A percentile compares a stretch with the other conserved stretches of the same genome.
Conservation (phyloP, 331 rosid genomes). For the Prunus yedoensis region DNA sequence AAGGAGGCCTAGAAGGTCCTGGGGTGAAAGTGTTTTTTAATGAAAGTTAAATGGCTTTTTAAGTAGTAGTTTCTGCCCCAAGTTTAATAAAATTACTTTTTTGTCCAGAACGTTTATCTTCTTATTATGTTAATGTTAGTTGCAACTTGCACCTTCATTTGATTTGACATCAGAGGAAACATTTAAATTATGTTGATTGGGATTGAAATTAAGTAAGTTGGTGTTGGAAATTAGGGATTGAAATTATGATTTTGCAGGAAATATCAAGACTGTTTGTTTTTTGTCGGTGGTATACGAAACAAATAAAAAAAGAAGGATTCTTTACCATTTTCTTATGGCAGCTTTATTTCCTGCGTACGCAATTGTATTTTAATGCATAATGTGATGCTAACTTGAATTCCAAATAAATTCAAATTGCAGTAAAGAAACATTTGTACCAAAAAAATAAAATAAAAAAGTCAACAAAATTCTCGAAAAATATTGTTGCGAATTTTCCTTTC, state of each 20-base stretch:
- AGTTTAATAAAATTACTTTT: background rate
- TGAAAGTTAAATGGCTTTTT: background rate
- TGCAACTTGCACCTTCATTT: background rate
- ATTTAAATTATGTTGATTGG: background rate
- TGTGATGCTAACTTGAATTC: conserved; percentile 8
- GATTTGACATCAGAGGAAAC: background rate
- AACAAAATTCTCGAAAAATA: background rate
- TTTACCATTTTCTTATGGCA: background rate
- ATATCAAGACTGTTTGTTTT: no score
- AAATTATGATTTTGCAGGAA: no score
- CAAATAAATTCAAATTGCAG: background rate
- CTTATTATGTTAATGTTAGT: background rate
- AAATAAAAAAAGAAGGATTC: background rate
- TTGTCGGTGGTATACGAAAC: no score
- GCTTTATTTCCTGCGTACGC: background rate
- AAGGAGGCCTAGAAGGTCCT: background rate
- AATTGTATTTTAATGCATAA: background rate
- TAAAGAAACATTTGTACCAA: background rate
- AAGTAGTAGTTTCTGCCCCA: background rate
- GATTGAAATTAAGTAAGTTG: no score
- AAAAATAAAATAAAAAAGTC: background rate
- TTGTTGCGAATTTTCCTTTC: background rate
- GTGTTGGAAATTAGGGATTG: no score
- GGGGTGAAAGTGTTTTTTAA: background rate
- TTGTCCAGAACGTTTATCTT: background rate